Percentiles rank a stretch among this genome's conserved stretches.
Conservation (phyloP, 495 filamentous ascomycete genomes). For the Terfezia claveryi region DNA sequence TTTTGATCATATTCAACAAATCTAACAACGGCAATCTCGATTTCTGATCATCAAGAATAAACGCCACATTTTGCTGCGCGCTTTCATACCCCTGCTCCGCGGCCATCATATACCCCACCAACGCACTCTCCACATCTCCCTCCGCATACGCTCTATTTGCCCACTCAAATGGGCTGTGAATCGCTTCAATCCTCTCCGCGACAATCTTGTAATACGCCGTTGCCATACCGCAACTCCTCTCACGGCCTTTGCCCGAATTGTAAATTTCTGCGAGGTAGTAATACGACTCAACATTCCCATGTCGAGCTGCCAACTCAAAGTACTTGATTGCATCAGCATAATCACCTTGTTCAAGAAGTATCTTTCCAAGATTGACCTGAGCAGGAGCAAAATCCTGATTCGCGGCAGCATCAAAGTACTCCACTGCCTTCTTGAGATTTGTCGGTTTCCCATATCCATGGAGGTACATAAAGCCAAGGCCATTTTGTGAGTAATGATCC, state of each 20-base stretch:
- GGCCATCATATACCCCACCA: conserved; percentile 71
- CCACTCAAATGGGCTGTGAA: conserved; percentile 68
- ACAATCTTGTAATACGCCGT: conserved; percentile 87
- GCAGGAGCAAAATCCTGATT: conserved; percentile 68
- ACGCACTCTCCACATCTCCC: conserved; percentile 67
- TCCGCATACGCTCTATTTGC: conserved; percentile 65
- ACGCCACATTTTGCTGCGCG: conserved; percentile 86
- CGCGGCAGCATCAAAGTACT: conserved; percentile 62
- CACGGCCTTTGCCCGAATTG: conserved; percentile 56
- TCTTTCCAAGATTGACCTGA: conserved; percentile 58
- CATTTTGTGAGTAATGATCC: conserved; percentile 69
- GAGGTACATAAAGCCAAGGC: conserved; percentile 68
- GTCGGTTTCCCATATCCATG: conserved; percentile 59
- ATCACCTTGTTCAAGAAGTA: conserved; percentile 82
- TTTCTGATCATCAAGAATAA: conserved; percentile 62
- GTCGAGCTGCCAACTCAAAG: conserved; percentile 74
- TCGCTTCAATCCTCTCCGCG: conserved; percentile 63
- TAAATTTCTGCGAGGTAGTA: conserved; percentile 89
- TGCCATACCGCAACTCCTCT: conserved; percentile 60
- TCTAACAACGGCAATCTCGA: conserved; percentile 33
- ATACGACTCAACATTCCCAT: conserved; percentile 75
- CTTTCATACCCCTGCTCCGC: conserved; percentile 92
- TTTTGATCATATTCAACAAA: conserved; percentile 14
- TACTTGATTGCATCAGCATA: conserved; percentile 53
- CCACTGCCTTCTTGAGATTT: conserved; percentile 50